Conservation (phyloP, 495 filamentous ascomycete genomes). For the Hypoxylon cercidicola region DNA sequence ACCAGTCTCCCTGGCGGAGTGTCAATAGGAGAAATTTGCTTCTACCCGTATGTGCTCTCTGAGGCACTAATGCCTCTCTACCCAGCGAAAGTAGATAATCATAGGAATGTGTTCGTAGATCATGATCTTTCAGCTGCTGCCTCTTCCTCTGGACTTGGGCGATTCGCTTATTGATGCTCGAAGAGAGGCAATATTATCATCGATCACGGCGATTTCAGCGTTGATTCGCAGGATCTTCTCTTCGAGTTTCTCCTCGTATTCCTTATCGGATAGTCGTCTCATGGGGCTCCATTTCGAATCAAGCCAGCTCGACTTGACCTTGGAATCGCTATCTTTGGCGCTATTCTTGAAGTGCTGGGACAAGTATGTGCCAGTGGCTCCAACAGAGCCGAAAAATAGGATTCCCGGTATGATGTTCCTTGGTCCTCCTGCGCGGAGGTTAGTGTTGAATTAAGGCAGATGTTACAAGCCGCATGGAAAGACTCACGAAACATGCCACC, state of each 20-base stretch:
- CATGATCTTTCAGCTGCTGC: neutral
- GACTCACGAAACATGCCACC: slow-evolving; percentile 72
- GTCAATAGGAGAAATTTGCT: too few relatives aligned
- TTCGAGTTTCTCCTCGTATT: slow-evolving; percentile 78
- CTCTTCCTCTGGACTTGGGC: neutral
- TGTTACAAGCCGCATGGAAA: neutral
- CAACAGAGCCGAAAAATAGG: slow-evolving; percentile 46
- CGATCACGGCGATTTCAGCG: slow-evolving; percentile 84
- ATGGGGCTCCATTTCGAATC: slow-evolving; percentile 85
- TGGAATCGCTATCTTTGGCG: slow-evolving; percentile 7
- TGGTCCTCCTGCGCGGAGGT: slow-evolving; percentile 50
- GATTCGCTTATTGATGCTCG: slow-evolving; percentile 46
- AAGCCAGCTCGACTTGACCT: slow-evolving; percentile 48
- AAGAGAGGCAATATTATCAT: slow-evolving; percentile 79
- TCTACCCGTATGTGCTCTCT: too few relatives aligned
- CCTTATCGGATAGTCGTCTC: slow-evolving; percentile 76
- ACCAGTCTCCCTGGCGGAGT: too few relatives aligned
- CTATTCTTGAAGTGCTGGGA: slow-evolving; percentile 14
- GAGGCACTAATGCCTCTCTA: too few relatives aligned
- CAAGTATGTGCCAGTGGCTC: slow-evolving; percentile 28
- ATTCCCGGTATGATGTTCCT: slow-evolving; percentile 56
- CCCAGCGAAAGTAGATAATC: too few relatives aligned
- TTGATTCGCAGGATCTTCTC: slow-evolving; percentile 83
- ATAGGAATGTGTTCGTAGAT: neutral
- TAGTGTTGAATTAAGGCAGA: slow-evolving; percentile 17